These are phyloP conservation scores for Leccinum rimulosum DNA, from an alignment of 768 basidiomycete genomes.

Conservation along the genomic window DNA sequence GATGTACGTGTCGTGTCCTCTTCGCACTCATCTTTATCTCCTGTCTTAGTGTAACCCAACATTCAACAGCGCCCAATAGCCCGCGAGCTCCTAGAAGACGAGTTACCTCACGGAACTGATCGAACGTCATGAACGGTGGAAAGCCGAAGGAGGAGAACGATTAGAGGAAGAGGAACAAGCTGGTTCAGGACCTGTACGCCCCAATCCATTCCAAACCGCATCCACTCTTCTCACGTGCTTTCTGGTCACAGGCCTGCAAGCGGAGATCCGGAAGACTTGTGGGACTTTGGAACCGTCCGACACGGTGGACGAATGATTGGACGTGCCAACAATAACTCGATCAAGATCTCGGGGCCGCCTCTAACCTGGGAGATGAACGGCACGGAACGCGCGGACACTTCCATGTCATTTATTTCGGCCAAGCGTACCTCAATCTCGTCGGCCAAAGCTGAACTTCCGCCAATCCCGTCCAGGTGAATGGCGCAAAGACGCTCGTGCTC, in stretches of 20 bases:
- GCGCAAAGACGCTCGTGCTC: too few species aligned
- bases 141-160: slow-evolving; percentile 57
- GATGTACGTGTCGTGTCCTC: slow-evolving; percentile 52
- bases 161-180: slow-evolving; percentile 43
- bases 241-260: slow-evolving; percentile 38
- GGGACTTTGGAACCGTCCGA: slow-evolving; percentile 97
- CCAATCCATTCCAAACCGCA: neutral
- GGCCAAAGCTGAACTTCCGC: slow-evolving; percentile 60
- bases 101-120: slow-evolving; percentile 94
- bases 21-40: slow-evolving; percentile 1
- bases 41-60: slow-evolving; percentile 13
- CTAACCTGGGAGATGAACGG: slow-evolving; percentile 79
- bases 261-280: slow-evolving; percentile 77
- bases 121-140: slow-evolving; percentile 93
- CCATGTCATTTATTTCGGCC: slow-evolving; percentile 23
- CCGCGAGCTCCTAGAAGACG: slow-evolving; percentile 92
- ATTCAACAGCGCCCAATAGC: slow-evolving; percentile 80
- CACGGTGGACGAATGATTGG: slow-evolving; percentile 71
- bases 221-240: neutral
- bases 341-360: slow-evolving; percentile 62
- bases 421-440: slow-evolving; percentile 41
- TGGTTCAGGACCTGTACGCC: slow-evolving; percentile 62
- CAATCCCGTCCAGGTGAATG: slow-evolving; percentile 37
- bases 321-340: slow-evolving; percentile 52
- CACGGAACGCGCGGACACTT: too few species aligned